Base-by-base conservation (phyloP, 148 eudicot species). In the Heliosperma pusillum region DNA sequence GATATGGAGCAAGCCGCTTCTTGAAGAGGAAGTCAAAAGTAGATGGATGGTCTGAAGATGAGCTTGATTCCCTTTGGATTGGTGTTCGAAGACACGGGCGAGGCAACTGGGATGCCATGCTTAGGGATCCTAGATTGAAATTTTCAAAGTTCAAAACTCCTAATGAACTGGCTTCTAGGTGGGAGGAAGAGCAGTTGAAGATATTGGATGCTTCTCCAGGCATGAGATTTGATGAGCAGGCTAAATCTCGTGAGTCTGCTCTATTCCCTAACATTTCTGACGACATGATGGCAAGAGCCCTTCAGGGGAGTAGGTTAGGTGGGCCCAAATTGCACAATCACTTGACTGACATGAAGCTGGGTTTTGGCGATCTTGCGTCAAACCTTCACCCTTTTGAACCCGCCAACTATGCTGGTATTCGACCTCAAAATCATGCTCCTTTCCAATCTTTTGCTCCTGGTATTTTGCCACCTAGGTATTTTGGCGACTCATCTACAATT, bases 1-100 rank as follows among this genome's bases (percentile, higher is more conserved):
- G 91, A 27, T 47, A 80, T 19, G 93, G 90, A 79, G 69, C 88
- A 15, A 84, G 80, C 85, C 90, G 72, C 81, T 69, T 79, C 62
- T 76, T 79, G 13, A 90, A 84, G 80, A 89, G 82, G 78, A 96
- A 90, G 76, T 67, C 88, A 26, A 90, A 83, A 77, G 61, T 75
- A 3, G 97, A 90, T 80, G 77, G 78, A 59, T 96, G 97, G 99
- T 87, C 93, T 7, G 97, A 95, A 74, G 97, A 95, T 63, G 97
- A 92, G 68, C 97, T 95, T 63, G 98, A 95, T 82, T 87, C 83
- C 80, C 89, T 95, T 17, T 95, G 98, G 99, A 85, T 95, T 82
- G 98, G 97, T 45, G 92, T 95, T 76, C 92, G 98, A n/a, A 89
- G 99, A 82, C 93, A 92, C 67, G 99, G 99, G 16, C 73, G 80